Percentiles rank a stretch among this genome's conserved stretches.
These are phyloP conservation scores for Ganoderma sinense DNA, from an alignment of 1,284 basidiomycete species.

Conservation along the genomic window DNA sequence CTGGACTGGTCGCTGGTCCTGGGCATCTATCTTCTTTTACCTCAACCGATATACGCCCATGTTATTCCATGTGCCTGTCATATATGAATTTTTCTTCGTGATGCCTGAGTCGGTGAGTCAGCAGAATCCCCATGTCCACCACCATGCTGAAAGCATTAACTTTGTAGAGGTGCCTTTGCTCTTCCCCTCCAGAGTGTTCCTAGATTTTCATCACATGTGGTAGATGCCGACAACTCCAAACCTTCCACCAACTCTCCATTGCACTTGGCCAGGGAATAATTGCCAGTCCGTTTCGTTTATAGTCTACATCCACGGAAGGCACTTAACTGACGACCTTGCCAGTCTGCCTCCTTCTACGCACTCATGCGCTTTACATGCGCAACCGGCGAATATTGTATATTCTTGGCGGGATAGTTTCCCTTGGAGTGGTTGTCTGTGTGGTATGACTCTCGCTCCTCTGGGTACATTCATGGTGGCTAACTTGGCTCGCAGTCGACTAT, in stretches of 20 bases:
- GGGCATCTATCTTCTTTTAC: conserved; percentile 15
- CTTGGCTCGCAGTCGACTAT: not conserved
- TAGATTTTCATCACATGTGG: too few relatives aligned
- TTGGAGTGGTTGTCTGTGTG: not conserved
- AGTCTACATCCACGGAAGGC: not conserved
- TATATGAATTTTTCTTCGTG: conserved; percentile 1
- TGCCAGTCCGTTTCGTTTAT: not conserved
- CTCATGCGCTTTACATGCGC: not conserved
- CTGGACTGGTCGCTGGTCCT: not conserved
- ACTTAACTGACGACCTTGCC: not conserved
- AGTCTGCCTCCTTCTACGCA: not conserved
- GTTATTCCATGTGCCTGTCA: not conserved
- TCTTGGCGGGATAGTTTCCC: not conserved
- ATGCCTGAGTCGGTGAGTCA: conserved; percentile 6
- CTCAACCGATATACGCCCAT: conserved; percentile 7
- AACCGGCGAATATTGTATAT: not conserved
- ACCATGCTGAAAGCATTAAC: not conserved
- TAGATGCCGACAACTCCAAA: not conserved
- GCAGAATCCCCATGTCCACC: too few relatives aligned
- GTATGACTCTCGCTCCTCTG: not conserved
- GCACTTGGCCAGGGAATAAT: not conserved
- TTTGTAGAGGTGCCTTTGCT: not conserved
- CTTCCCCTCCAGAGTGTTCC: not conserved
- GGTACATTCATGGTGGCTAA: not conserved
- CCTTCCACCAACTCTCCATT: not conserved